Conservation (phyloP, 345 rosid genomes). For the Camelina neglecta region DNA sequence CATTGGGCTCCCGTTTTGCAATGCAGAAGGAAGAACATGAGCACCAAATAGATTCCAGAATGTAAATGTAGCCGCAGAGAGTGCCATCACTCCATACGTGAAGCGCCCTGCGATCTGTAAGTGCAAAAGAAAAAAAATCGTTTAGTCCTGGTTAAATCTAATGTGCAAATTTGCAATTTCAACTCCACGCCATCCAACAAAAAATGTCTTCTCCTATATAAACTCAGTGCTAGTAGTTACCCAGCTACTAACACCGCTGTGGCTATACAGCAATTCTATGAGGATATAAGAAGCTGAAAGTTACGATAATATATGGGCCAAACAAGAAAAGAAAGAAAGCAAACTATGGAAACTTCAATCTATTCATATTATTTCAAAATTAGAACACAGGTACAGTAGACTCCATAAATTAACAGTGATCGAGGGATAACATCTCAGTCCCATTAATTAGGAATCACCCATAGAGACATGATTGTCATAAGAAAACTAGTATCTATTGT, state of each 20-base stretch:
- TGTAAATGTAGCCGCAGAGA: constrained; percentile 88
- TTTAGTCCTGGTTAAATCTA: constrained; percentile 6
- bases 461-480: no score
- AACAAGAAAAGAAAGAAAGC: constrained; percentile 4
- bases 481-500: no score
- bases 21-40: constrained; percentile 59
- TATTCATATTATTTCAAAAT: neutral
- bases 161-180: neutral
- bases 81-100: constrained; percentile 97
- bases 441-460: no score
- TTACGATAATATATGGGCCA: neutral
- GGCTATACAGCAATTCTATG: constrained; percentile 3
- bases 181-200: constrained; percentile 5
- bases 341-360: neutral
- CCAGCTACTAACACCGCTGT: neutral
- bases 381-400: neutral
- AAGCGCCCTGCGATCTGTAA: constrained; percentile 89
- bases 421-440: no score
- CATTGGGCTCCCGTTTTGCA: constrained; percentile 71
- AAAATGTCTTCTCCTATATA: neutral
- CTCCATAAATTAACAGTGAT: no score
- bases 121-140: constrained; percentile 14
- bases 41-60: constrained; percentile 91
- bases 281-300: neutral
- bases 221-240: neutral